Base-by-base conservation (phyloP, 345 rosid genomes). In the Brassica rapa region DNA sequence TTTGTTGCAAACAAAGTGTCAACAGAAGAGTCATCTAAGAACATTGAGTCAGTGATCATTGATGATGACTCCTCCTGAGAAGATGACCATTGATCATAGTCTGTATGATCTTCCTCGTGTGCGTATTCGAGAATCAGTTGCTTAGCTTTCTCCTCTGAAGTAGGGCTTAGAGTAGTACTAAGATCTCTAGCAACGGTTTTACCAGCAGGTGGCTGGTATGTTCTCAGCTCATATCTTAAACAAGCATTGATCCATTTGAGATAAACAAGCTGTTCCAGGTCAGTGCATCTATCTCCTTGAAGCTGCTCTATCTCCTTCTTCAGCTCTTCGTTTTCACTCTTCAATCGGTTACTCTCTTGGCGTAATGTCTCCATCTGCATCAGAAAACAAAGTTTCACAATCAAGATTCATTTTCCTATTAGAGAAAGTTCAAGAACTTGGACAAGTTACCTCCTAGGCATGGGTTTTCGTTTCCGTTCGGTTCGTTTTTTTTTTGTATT, bases 221-320 rank as follows among this genome's bases (percentile, higher is more conserved):
- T 87, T 39, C 97, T 85, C 73, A 95, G 82, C 86, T 95, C 98
- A 23, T 88, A 85, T 33, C 99, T 81, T 71, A 95, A 82, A 75
- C 99, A 95, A 70, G 99, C 98, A 15, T 95, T 95, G 55, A 95
- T 71, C 99, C 99, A 95, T 39, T 88, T 85, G 5, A 95, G 93
- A 78, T 95, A 95, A 60, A 92, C 98, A 4, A 91, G 75, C 80
- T 95, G 88, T 74, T 92, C 98, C 2, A 83, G 83, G 74, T 91
- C 94, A 66, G 82, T 68, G 41, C 90, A 91, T 77, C 96, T 77
- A 70, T 88, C 94, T 0, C 85, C 90, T 79, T 82, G 90, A 35
- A 91, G 94, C 78, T 80, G 87, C 79, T 90, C 98, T 7, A 86
- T 61, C 82, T 91, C 84, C 66, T 87, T 86, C 8, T 69, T 68